Evolutionary conservation across 2,329 filamentous ascomycete genomes (phyloP).

Genomic region (Paecilomyces variotii): DNA sequence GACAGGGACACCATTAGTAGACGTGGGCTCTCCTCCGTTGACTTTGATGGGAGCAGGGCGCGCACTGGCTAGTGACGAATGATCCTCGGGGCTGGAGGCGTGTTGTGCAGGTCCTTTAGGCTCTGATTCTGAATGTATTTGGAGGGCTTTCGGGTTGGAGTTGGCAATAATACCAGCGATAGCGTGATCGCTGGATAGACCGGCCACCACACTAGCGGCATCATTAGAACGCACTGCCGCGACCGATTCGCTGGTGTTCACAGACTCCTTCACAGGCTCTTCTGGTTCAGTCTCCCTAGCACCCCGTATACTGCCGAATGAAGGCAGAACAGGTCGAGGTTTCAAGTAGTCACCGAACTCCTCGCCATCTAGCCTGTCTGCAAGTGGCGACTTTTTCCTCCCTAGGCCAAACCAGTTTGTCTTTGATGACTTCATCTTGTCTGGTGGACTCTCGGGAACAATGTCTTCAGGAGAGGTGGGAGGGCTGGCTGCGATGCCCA

Average conservation of each 20-base stretch:
- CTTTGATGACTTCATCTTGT: slow-evolving; percentile 21
- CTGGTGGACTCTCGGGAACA: slow-evolving; percentile 24
- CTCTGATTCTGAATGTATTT: background rate
- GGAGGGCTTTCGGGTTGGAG: slow-evolving; percentile 15
- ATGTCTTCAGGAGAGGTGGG: slow-evolving; percentile 34
- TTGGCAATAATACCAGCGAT: slow-evolving; percentile 44
- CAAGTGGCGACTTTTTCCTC: slow-evolving; percentile 21
- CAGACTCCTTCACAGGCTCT: slow-evolving; percentile 11
- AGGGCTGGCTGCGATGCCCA: slow-evolving; percentile 37
- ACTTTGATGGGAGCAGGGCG: background rate
- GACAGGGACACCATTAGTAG: background rate
- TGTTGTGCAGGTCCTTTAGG: slow-evolving; percentile 60
- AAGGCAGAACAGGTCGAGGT: slow-evolving; percentile 52
- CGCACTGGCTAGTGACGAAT: background rate
- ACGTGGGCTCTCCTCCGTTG: background rate
- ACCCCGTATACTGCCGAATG: slow-evolving; percentile 56
- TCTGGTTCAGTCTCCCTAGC: slow-evolving; percentile 25
- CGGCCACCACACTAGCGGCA: slow-evolving; percentile 20
- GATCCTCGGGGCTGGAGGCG: slow-evolving; percentile 47
- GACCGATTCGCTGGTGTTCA: slow-evolving; percentile 23
- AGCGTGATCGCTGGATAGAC: slow-evolving; percentile 45
- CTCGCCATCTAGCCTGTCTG: slow-evolving; percentile 32
- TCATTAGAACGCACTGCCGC: slow-evolving; percentile 34
- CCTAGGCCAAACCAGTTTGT: slow-evolving; percentile 29
- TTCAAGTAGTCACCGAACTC: slow-evolving; percentile 50